Evolutionary conservation across 73 alveolate species (phyloP).

Genomic region (Paramecium bursaria): DNA sequence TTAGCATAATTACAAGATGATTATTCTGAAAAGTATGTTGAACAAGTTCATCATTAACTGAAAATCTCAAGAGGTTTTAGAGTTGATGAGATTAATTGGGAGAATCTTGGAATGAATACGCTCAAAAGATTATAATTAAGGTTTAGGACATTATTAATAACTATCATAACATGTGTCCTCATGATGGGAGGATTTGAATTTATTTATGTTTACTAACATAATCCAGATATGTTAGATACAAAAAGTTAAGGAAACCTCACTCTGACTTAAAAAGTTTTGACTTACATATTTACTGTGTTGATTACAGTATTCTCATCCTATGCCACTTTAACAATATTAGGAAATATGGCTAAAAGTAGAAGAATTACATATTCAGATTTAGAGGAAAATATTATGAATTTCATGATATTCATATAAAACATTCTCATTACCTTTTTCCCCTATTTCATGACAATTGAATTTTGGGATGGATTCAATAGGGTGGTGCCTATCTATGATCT

Average conservation of each 20-base stretch:
- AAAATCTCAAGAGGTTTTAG: slow-evolving; percentile 38
- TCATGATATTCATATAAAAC: slow-evolving; percentile 1
- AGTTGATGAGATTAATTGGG: slow-evolving; percentile 45
- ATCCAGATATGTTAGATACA: not conserved
- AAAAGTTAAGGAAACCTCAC: slow-evolving; percentile 2
- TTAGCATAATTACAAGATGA: slow-evolving; percentile 24
- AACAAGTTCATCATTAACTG: slow-evolving; percentile 33
- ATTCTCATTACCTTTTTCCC: slow-evolving; percentile 15
- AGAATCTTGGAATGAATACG: slow-evolving; percentile 39
- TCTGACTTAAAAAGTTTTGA: not conserved
- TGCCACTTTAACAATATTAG: slow-evolving; percentile 30
- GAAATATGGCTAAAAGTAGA: slow-evolving; percentile 27
- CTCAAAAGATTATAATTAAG: slow-evolving; percentile 52
- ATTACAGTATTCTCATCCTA: slow-evolving; percentile 33
- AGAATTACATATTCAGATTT: slow-evolving; percentile 48
- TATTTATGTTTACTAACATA: slow-evolving; percentile 26
- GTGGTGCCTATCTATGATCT: slow-evolving; percentile 46
- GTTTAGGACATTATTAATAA: slow-evolving; percentile 20
- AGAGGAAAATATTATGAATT: slow-evolving; percentile 42
- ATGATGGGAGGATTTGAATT: slow-evolving; percentile 59
- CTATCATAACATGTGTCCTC: not conserved
- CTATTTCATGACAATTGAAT: slow-evolving; percentile 26
- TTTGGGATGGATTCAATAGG: slow-evolving; percentile 23
- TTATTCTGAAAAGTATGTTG: slow-evolving; percentile 53
- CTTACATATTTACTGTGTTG: not conserved